These are phyloP conservation scores for Cystobasidium slooffiae DNA, from an alignment of 1,284 basidiomycete genomes.

Conservation along the genomic window DNA sequence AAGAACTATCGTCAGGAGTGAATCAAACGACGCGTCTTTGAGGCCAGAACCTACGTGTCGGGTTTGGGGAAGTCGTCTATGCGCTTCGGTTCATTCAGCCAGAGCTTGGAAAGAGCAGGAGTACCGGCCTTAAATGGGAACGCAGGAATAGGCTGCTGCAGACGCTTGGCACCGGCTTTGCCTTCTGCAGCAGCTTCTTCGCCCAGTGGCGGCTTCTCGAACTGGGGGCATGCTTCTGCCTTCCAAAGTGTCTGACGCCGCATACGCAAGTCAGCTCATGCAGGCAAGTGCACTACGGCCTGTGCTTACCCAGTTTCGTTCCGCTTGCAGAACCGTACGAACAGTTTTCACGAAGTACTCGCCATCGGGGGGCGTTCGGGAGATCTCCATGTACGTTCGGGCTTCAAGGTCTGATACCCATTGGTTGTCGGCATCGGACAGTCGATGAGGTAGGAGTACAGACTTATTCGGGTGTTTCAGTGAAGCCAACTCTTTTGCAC, in stretches of 20 bases:
- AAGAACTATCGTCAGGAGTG: not conserved
- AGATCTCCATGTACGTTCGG: slow-evolving; percentile 27
- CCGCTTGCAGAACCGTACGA: slow-evolving; percentile 70
- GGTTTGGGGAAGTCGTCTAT: slow-evolving; percentile 46
- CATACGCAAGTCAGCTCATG: not conserved
- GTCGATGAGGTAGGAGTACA: slow-evolving; percentile 7
- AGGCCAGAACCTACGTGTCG: slow-evolving; percentile 25
- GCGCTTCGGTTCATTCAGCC: slow-evolving; percentile 45
- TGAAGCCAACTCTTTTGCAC: slow-evolving; percentile 53
- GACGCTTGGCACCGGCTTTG: slow-evolving; percentile 30
- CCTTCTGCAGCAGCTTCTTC: slow-evolving; percentile 24
- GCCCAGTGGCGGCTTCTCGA: slow-evolving; percentile 44
- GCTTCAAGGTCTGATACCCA: slow-evolving; percentile 38
- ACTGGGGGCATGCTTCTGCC: slow-evolving; percentile 47
- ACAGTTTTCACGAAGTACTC: slow-evolving; percentile 71
- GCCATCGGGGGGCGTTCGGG: slow-evolving; percentile 42
- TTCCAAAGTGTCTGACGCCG: slow-evolving; percentile 51
- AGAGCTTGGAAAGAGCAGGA: slow-evolving; percentile 44
- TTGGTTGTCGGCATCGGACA: slow-evolving; percentile 36
- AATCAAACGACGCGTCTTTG: not conserved
- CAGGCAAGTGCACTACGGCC: not conserved
- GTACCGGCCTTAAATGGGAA: slow-evolving; percentile 50
- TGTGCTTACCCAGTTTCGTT: slow-evolving; percentile 75
- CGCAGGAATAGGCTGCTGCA: slow-evolving; percentile 6
- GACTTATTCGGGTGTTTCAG: slow-evolving; percentile 30